phyloP scores from a whole-genome alignment of 2,329 filamentous ascomycete species.

The Clarireedia homoeocarpa region DNA sequence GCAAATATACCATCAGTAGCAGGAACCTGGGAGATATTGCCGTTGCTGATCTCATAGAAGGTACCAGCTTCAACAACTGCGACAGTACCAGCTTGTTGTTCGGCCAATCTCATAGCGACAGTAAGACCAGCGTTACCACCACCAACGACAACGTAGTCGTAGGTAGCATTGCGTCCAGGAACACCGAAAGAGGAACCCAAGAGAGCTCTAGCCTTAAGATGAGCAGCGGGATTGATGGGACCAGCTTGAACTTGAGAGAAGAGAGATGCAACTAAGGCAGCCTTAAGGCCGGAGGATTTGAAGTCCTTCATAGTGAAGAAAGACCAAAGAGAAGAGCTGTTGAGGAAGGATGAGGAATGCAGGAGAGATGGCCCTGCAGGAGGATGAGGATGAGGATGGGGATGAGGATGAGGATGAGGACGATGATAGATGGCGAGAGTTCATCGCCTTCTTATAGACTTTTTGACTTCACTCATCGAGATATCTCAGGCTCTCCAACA shows the following conservation, averaged over 20 bases:
- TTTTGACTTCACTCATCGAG: neutral
- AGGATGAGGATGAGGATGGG: neutral
- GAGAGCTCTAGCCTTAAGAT: conserved; percentile 6
- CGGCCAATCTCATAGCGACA: conserved; percentile 3
- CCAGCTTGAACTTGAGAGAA: conserved; percentile 1
- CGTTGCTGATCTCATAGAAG: conserved; percentile 11
- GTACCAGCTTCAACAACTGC: conserved; percentile 10
- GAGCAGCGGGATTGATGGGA: neutral
- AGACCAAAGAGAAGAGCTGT: neutral
- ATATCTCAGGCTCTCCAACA: neutral
- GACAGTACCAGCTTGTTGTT: conserved; percentile 4
- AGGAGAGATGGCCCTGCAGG: neutral
- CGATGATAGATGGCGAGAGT: conserved; percentile 1
- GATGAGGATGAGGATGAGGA: neutral
- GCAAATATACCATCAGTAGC: neutral
- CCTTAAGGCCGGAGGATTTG: neutral
- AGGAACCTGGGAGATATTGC: conserved; percentile 8
- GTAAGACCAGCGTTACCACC: conserved; percentile 11
- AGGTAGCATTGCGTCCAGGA: conserved; percentile 7
- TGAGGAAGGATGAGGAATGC: neutral
- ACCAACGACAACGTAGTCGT: conserved; percentile 12
- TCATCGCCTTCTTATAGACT: conserved; percentile 3
- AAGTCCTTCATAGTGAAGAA: conserved; percentile 8
- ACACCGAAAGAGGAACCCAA: conserved; percentile 8
- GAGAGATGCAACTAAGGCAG: conserved; percentile 2